Evolutionary conservation across 345 rosid genomes (phyloP).

Genomic region (Odontarrhena argentea): DNA sequence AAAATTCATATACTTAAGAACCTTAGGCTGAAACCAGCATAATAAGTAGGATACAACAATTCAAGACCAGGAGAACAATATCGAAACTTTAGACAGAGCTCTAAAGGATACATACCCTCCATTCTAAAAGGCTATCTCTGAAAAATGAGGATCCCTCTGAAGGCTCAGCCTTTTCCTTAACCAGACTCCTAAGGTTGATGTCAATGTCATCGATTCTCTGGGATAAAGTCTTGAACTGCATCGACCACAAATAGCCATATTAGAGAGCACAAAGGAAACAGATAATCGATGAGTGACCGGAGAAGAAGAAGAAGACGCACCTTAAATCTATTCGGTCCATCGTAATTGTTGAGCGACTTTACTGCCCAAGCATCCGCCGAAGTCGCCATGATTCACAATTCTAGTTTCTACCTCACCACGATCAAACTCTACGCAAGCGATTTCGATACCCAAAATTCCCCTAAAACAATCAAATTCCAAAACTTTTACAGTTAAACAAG

Average conservation of each 20-base stretch:
- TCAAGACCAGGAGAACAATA: neutral
- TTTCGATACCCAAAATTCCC: neutral
- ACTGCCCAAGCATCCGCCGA: slow-evolving; percentile 67
- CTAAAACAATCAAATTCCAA: neutral
- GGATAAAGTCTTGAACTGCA: slow-evolving; percentile 75
- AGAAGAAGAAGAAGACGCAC: slow-evolving; percentile 43
- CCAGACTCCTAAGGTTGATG: slow-evolving; percentile 67
- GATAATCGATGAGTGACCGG: neutral
- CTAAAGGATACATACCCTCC: slow-evolving; percentile 63
- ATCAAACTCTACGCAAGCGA: slow-evolving; percentile 4
- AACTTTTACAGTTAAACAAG: neutral
- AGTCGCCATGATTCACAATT: slow-evolving; percentile 37
- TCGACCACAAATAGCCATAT: slow-evolving; percentile 22
- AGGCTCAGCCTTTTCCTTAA: slow-evolving; percentile 68
- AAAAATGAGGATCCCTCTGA: slow-evolving; percentile 78
- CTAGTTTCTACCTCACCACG: slow-evolving; percentile 5
- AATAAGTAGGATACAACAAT: neutral
- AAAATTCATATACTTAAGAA: neutral
- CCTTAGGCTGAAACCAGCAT: slow-evolving; percentile 1
- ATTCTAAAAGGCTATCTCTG: slow-evolving; percentile 78
- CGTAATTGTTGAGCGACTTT: slow-evolving; percentile 76
- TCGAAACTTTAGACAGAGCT: slow-evolving; percentile 11
- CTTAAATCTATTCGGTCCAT: slow-evolving; percentile 73
- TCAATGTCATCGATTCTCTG: slow-evolving; percentile 77
- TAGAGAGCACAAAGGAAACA: slow-evolving; percentile 24